Evolutionary conservation across 352 stramenopile species (phyloP), one percentile per base, ranked within the genome.

Genomic region (Phytophthora tentaculata): DNA sequence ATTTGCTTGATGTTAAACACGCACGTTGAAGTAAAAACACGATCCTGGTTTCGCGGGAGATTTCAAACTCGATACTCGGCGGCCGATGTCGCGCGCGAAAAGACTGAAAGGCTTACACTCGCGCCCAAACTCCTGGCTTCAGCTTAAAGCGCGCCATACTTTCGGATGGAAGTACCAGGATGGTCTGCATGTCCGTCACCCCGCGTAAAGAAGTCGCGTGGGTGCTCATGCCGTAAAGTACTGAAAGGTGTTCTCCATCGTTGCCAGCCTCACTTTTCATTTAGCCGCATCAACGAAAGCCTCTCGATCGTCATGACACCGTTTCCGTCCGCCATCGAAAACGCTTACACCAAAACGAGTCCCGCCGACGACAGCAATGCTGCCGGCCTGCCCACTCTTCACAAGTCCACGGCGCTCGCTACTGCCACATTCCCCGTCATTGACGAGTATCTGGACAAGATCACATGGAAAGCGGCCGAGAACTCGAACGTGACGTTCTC

Each of bases 401-500:
- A 61, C 59, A 73, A 56, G 47, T 73, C 59, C 2, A 58, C 47
- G 19, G 48, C 45, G 0, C 63, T 76, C 13, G 63, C 68, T 14
- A 71, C 50, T 8, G 56, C 62, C 7, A 43, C 57, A 2, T 64
- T 56, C 9, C 63, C 68, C 8, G 39, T 76, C 28, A 64, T 76
- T 20, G 68, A 76, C 53, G 68, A 76, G 53, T 76, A 76, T 45
- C 57, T 76, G 28, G 62, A 64, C 57, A 76, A 76, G 28, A 72
- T 71, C 35, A 76, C 68, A 20, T 76, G 68, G 68, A 72, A 72
- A 32, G 57, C 63, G 6, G 68, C 68, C 0, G 68, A 76, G 63
- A 76, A 76, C 68, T 76, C 68, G 26, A 76, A 76, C 56, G 63
- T 69, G 57, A 76, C 68, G 52, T 76, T 72, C 56, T 76, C 68